These are phyloP conservation scores for Hysterangium stoloniferum DNA, from an alignment of 768 basidiomycete species.

Conservation along the genomic window DNA sequence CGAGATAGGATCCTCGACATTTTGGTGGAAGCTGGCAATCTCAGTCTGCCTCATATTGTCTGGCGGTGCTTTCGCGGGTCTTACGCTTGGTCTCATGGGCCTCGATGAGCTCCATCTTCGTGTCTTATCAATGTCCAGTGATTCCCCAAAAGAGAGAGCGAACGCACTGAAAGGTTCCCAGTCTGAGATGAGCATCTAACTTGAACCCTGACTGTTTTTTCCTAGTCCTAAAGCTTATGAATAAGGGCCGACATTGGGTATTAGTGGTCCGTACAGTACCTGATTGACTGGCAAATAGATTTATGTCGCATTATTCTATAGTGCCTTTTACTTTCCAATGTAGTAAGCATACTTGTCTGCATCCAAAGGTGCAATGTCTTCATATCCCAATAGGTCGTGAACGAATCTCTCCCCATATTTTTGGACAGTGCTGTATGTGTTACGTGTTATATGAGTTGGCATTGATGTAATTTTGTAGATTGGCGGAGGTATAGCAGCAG, in stretches of 20 bases:
- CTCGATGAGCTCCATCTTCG: slow-evolving; percentile 86
- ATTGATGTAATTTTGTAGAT: slow-evolving; percentile 24
- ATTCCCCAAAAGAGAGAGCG: slow-evolving; percentile 53
- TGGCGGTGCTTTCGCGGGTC: slow-evolving; percentile 88
- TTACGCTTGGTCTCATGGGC: slow-evolving; percentile 92
- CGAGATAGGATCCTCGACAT: slow-evolving; percentile 47
- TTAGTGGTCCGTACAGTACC: slow-evolving; percentile 54
- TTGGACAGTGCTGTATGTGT: slow-evolving; percentile 55
- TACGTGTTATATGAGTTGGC: background rate
- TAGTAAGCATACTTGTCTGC: slow-evolving; percentile 48
- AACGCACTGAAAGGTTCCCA: slow-evolving; percentile 62
- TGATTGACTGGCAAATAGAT: background rate
- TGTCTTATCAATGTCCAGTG: slow-evolving; percentile 76
- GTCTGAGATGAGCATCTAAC: background rate
- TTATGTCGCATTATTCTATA: slow-evolving; percentile 19
- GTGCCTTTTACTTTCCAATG: slow-evolving; percentile 85
- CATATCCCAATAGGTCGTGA: slow-evolving; percentile 47
- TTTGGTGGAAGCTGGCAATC: slow-evolving; percentile 65
- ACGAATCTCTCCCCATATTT: slow-evolving; percentile 80
- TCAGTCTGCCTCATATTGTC: slow-evolving; percentile 65
- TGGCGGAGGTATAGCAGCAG: slow-evolving; percentile 68
- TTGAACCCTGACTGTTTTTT: background rate
- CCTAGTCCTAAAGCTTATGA: slow-evolving; percentile 41
- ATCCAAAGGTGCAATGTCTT: no score
- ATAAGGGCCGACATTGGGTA: slow-evolving; percentile 72